Base-by-base conservation (phyloP, 768 basidiomycete genomes). In the Astraeus odoratus region DNA sequence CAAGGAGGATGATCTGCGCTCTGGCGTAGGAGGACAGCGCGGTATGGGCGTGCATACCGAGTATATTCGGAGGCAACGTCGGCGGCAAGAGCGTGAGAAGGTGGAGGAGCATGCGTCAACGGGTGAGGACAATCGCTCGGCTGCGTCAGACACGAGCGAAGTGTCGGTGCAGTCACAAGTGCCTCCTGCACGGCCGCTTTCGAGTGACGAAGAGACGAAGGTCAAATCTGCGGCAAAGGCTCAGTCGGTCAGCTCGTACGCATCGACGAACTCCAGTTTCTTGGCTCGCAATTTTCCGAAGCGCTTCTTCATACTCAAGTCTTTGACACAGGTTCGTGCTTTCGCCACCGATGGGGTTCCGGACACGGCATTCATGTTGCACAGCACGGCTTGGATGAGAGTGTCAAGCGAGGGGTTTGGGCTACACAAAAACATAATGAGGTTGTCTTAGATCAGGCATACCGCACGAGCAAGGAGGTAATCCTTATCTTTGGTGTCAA, bases 401-500 rank as follows among this genome's bases (percentile, higher is more conserved):
- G 88, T 60, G 80, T 89, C 20, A 70, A 84, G 58, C 75, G 74
- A 12, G 85, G 87, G 1, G 44, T 87, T 2, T 97, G 95, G 95
- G 86, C 88, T 36, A 97, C 94, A 1, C 95, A 98, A 66, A 75
- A 72, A 53, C 93, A 95, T 66, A 96, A 95, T 56, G 91, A 96
- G 65, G 80, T 78, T 8, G 80, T 95, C 39, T 70, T 96, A 13
- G 92, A 97, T 52, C 90, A 90, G 61, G 94, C 95, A 1, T 98
- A 73, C 63, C 81, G 93, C n/a, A 96, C 91, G 3, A 84, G 85
- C 50, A 75, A 77, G 51, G 87, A 94, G 20, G 94, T 97, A 3
- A 86, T 74, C 56, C 74, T 97, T 35, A 81, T 98, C 46, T 97
- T 97, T 55, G 78, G 92, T 27, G 95, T 88, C 15, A 97, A 97